phyloP scores from a whole-genome alignment of 805 yeast genomes.

The Kurtzmaniella fragi region DNA sequence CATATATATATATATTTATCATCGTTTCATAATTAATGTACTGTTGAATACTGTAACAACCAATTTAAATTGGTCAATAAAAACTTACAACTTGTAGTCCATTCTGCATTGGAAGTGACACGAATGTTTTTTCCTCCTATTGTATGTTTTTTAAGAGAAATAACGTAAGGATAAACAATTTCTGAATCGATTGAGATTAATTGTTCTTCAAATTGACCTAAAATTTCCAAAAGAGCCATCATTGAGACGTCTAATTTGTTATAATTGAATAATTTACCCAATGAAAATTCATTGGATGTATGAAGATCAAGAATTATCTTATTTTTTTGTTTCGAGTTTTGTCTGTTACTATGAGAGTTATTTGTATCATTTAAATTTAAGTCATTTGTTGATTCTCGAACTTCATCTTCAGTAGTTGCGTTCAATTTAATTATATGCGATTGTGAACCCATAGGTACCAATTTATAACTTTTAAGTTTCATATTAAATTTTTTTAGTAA shows the following conservation, averaged over 20 bases:
- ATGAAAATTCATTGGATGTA: conserved; percentile 67
- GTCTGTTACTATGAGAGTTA: conserved; percentile 5
- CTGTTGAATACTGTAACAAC: conserved; percentile 71
- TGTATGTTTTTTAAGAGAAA: conserved; percentile 50
- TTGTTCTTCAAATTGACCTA: conserved; percentile 45
- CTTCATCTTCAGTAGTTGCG: conserved; percentile 10
- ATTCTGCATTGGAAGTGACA: conserved; percentile 66
- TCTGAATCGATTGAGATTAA: conserved; percentile 44
- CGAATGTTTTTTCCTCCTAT: conserved; percentile 78
- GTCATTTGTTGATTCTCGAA: not conserved
- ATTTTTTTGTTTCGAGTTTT: conserved; percentile 11
- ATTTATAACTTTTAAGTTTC: conserved; percentile 51
- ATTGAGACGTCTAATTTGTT: conserved; percentile 75
- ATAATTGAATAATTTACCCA: conserved; percentile 67
- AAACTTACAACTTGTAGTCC: conserved; percentile 89
- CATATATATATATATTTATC: not conserved
- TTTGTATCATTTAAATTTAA: not conserved
- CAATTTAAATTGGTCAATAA: conserved; percentile 74
- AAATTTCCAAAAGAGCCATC: conserved; percentile 68
- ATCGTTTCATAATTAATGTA: conserved; percentile 11
- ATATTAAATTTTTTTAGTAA: conserved; percentile 54
- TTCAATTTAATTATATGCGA: conserved; percentile 65
- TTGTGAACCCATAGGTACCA: conserved; percentile 80
- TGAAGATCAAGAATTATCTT: conserved; percentile 49
- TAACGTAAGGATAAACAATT: conserved; percentile 69